A percentile compares a stretch with the other conserved stretches of the same genome.
Conservation (phyloP, 2,329 filamentous ascomycete genomes). For the Knufia fluminis region DNA sequence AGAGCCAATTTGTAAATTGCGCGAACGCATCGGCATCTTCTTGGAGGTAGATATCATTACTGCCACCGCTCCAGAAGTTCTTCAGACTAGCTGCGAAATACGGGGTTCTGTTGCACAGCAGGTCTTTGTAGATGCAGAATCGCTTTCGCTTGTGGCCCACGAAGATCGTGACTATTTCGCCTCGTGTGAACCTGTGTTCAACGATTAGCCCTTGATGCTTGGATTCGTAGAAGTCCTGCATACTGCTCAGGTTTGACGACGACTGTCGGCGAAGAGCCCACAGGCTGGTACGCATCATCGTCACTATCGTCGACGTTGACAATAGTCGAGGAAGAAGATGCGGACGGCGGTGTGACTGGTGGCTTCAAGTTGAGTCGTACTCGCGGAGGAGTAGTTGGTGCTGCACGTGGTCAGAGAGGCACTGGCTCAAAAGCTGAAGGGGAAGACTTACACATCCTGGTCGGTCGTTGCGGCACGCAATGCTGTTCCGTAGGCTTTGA, state of each 20-base stretch:
- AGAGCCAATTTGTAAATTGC: slow-evolving; percentile 35
- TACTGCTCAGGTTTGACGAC: neutral
- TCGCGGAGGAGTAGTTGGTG: no score
- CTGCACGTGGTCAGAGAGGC: no score
- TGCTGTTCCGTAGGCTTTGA: no score
- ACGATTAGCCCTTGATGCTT: neutral
- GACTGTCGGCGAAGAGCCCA: neutral
- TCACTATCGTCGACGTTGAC: no score
- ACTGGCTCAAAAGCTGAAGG: no score
- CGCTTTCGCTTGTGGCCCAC: slow-evolving; percentile 38
- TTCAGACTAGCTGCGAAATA: slow-evolving; percentile 44
- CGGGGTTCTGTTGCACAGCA: slow-evolving; percentile 37
- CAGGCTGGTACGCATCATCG: no score
- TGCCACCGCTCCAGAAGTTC: slow-evolving; percentile 40
- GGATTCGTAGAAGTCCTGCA: neutral
- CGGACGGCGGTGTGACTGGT: no score
- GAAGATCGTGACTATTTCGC: slow-evolving; percentile 36
- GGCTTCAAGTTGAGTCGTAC: no score
- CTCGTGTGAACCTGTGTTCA: neutral
- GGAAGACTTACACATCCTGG: no score
- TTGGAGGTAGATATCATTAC: slow-evolving; percentile 43
- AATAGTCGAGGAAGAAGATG: no score
- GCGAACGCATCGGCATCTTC: slow-evolving; percentile 45
- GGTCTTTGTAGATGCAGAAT: slow-evolving; percentile 18
- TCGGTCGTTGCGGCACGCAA: no score